phyloP scores from a whole-genome alignment of 75 land plant genomes.

The Cupressus sempervirens region DNA sequence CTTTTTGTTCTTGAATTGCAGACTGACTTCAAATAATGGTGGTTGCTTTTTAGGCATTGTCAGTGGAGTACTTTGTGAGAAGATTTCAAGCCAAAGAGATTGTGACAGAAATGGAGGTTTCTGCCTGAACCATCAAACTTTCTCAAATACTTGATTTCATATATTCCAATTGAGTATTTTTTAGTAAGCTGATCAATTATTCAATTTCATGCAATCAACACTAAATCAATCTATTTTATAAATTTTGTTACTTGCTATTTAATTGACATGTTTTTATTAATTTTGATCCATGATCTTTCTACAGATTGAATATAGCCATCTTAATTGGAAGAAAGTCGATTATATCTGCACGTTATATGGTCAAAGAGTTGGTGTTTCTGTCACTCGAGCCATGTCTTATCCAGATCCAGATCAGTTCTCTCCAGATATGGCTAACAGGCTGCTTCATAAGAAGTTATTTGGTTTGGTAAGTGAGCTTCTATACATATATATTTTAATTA shows the following conservation, averaged over 20 bases:
- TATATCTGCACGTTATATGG: slow-evolving; percentile 54
- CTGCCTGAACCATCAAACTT: not conserved
- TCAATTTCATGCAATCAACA: not conserved
- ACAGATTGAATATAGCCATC: slow-evolving; percentile 31
- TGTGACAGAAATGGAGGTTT: slow-evolving; percentile 57
- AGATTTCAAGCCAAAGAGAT: slow-evolving; percentile 45
- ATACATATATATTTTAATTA: not conserved
- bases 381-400: slow-evolving; percentile 51
- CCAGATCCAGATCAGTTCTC: slow-evolving; percentile 44
- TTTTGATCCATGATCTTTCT: not conserved
- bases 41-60: slow-evolving; percentile 32
- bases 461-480: slow-evolving; percentile 37
- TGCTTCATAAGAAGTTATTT: slow-evolving; percentile 42
- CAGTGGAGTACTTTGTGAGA: slow-evolving; percentile 52
- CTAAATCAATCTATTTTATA: not conserved
- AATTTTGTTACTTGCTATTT: not conserved
- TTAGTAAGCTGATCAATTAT: not conserved
- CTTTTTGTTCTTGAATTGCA: not conserved
- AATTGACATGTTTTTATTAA: not conserved
- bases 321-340: slow-evolving; percentile 56
- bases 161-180: not conserved
- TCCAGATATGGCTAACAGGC: slow-evolving; percentile 26
- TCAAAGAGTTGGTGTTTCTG: slow-evolving; percentile 51
- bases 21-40: slow-evolving; percentile 1
- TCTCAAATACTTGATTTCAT: not conserved